Evolutionary conservation across 495 filamentous ascomycete genomes (phyloP).

Genomic region (Daldinia childiae): DNA sequence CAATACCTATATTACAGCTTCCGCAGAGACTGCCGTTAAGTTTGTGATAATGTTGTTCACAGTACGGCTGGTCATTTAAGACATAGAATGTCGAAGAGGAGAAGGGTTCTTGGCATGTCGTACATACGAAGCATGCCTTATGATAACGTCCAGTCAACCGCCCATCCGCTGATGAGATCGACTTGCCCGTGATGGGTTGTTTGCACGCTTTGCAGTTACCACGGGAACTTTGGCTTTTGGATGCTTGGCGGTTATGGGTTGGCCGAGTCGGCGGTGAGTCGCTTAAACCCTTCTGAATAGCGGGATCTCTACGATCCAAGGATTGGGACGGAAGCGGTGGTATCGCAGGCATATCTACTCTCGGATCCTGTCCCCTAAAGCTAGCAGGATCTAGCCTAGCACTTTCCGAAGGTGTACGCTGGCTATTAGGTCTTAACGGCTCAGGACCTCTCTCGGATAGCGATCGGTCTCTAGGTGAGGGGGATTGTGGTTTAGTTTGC

Average conservation of each 20-base stretch:
- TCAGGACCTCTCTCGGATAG: slow-evolving; percentile 28
- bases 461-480: slow-evolving; percentile 44
- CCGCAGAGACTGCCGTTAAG: slow-evolving; percentile 86
- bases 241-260: slow-evolving; percentile 41
- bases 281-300: slow-evolving; percentile 37
- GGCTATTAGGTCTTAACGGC: slow-evolving; percentile 38
- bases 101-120: slow-evolving; percentile 83
- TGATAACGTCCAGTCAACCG: slow-evolving; percentile 94
- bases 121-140: slow-evolving; percentile 92
- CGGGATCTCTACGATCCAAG: slow-evolving; percentile 36
- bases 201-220: slow-evolving; percentile 86
- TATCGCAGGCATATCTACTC: slow-evolving; percentile 21
- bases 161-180: slow-evolving; percentile 91
- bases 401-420: slow-evolving; percentile 47
- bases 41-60: slow-evolving; percentile 91
- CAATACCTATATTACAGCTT: slow-evolving; percentile 84
- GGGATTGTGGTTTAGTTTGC: slow-evolving; percentile 33
- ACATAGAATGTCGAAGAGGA: slow-evolving; percentile 93
- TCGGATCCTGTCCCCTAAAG: slow-evolving; percentile 20
- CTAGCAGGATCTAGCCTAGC: slow-evolving; percentile 48
- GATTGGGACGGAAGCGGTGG: slow-evolving; percentile 16
- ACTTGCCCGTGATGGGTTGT: slow-evolving; percentile 84
- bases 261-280: slow-evolving; percentile 37
- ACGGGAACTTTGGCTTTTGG: slow-evolving; percentile 53
- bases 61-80: slow-evolving; percentile 84